Evolutionary conservation across 139 green algal genomes (phyloP).

Genomic region (Micractinium conductrix): DNA sequence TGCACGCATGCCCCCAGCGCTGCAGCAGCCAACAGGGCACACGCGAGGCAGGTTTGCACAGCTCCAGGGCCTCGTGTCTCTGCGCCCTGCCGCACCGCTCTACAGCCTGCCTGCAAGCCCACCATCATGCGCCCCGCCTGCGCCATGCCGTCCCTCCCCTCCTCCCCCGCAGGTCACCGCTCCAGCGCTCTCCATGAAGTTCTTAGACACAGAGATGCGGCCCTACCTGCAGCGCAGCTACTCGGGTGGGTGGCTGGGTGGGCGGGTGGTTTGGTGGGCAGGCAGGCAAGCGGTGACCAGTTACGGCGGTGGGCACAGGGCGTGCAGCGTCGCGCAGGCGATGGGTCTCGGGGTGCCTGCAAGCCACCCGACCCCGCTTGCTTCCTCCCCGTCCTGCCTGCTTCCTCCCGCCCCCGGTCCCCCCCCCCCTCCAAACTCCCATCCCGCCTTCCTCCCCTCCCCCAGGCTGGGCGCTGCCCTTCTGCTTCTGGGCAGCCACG

Average conservation of each 20-base stretch:
- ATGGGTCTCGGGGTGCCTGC: background rate
- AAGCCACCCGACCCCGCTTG: background rate
- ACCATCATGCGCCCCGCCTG: background rate
- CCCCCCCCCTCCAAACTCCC: too few species aligned
- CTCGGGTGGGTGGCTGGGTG: slow-evolving; percentile 5
- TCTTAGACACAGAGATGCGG: slow-evolving; percentile 4
- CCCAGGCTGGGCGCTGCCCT: slow-evolving; percentile 32
- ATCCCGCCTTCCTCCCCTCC: too few species aligned
- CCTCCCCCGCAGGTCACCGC: slow-evolving; percentile 17
- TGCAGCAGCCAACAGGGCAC: background rate
- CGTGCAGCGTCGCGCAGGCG: too few species aligned
- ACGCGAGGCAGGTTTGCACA: too few species aligned
- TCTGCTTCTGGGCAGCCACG: slow-evolving; percentile 17
- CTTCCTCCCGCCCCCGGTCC: background rate
- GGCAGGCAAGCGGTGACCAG: too few species aligned
- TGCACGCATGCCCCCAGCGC: too few species aligned
- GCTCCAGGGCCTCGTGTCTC: background rate
- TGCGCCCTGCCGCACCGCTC: background rate
- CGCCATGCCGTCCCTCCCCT: background rate
- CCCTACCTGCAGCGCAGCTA: slow-evolving; percentile 10
- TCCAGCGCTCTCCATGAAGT: slow-evolving; percentile 3
- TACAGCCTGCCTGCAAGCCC: background rate
- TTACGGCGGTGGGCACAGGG: too few species aligned
- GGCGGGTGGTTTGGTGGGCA: background rate
- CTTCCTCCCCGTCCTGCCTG: background rate